Evolutionary conservation across 1,284 basidiomycete species (phyloP).

Genomic region (Coniferiporia weirii): DNA sequence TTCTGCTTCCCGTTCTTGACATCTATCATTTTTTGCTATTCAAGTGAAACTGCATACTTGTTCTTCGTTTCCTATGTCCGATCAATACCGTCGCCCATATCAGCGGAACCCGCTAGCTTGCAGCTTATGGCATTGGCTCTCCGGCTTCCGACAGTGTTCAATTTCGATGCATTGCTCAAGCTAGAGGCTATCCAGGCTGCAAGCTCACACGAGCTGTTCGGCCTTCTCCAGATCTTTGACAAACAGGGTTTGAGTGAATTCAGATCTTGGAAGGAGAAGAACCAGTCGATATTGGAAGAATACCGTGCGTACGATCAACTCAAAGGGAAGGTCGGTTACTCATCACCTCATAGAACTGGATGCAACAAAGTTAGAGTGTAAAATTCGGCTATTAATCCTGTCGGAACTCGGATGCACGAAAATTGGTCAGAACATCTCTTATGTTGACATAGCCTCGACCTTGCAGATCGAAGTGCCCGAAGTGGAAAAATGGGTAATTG

Average conservation of each 20-base stretch:
- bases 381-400: constrained; percentile 79
- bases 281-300: constrained; percentile 49
- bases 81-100: constrained; percentile 50
- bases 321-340: background rate
- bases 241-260: constrained; percentile 63
- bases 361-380: constrained; percentile 59
- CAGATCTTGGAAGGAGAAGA: constrained; percentile 53
- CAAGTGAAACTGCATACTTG: constrained; percentile 55
- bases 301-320: constrained; percentile 45
- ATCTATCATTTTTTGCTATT: background rate
- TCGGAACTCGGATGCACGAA: constrained; percentile 75
- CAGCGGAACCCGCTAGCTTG: constrained; percentile 50
- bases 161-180: constrained; percentile 80
- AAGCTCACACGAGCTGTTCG: constrained; percentile 62
- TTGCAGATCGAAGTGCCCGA: constrained; percentile 63
- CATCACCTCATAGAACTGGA: constrained; percentile 40
- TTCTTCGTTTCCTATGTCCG: constrained; percentile 60
- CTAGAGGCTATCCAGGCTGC: constrained; percentile 67
- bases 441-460: constrained; percentile 65
- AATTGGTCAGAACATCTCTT: constrained; percentile 72
- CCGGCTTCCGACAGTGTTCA: constrained; percentile 65
- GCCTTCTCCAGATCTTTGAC: constrained; percentile 69
- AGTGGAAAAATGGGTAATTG: constrained; percentile 91
- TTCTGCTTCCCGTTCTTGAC: background rate
- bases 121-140: constrained; percentile 64